A percentile compares a stretch with the other conserved stretches of the same genome.
These are phyloP conservation scores for Myxozyma kluyveri DNA, from an alignment of 805 yeast species.

Conservation along the genomic window DNA sequence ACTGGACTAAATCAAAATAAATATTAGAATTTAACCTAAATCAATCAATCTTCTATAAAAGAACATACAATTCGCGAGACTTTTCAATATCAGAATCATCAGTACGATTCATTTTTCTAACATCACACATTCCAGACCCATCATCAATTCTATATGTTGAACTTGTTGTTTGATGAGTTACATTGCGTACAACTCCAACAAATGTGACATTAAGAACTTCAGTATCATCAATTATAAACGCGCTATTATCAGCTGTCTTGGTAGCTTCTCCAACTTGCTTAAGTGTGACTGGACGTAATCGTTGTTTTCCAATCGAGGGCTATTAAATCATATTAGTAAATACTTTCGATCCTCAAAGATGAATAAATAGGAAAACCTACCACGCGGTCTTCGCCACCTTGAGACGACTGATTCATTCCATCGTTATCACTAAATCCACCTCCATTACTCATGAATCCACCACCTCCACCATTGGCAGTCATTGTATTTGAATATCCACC, in stretches of 20 bases:
- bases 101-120: conserved; percentile 49
- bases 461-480: conserved; percentile 3
- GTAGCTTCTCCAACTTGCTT: conserved; percentile 56
- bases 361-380: conserved; percentile 4
- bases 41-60: not conserved
- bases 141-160: conserved; percentile 56
- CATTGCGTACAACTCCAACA: conserved; percentile 57
- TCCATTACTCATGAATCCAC: conserved; percentile 2
- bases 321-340: not conserved
- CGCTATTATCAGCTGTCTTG: conserved; percentile 55
- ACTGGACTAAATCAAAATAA: conserved; percentile 6
- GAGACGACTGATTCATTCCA: conserved; percentile 17
- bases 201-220: conserved; percentile 45
- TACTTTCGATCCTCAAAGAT: not conserved
- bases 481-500: no score
- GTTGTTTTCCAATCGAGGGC: conserved; percentile 20
- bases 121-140: conserved; percentile 61
- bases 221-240: conserved; percentile 51
- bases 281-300: conserved; percentile 56
- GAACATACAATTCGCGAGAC: not conserved
- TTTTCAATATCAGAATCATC: conserved; percentile 29
- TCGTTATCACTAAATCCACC: conserved; percentile 12
- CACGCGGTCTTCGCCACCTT: conserved; percentile 14
- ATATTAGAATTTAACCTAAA: not conserved
- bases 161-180: conserved; percentile 46